A percentile compares a stretch with the other conserved stretches of the same genome.
Evolutionary conservation across 192 early-diverging fungal genomes (phyloP).

Genomic region (Mortierella claussenii): DNA sequence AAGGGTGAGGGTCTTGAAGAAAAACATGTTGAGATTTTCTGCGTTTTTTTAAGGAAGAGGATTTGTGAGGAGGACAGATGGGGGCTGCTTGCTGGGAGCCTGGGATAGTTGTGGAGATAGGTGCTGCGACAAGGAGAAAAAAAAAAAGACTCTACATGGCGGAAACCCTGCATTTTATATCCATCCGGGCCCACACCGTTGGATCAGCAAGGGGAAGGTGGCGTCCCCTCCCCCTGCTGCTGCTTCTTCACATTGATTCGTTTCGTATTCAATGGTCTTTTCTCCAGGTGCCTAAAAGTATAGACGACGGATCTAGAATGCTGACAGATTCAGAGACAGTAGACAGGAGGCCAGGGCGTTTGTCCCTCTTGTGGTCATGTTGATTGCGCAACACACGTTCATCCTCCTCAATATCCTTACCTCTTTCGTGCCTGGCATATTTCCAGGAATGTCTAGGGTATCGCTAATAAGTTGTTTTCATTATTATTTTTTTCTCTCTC

Average conservation of each 20-base stretch:
- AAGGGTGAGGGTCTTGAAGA: slow-evolving; percentile 24
- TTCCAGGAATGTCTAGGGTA: too few relatives aligned
- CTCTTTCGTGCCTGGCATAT: too few relatives aligned
- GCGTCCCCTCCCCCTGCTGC: too few relatives aligned
- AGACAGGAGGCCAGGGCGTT: too few relatives aligned
- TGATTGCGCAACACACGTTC: too few relatives aligned
- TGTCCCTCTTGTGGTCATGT: too few relatives aligned
- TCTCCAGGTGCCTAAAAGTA: neutral
- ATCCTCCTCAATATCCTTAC: too few relatives aligned
- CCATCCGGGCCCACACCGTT: neutral
- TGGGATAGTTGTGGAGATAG: neutral
- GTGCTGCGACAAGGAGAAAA: slow-evolving; percentile 32
- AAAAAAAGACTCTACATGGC: neutral
- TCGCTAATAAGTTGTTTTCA: too few relatives aligned
- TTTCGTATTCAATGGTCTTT: neutral
- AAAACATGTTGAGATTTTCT: slow-evolving; percentile 11
- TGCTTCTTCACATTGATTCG: neutral
- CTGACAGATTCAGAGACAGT: too few relatives aligned
- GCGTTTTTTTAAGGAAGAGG: neutral
- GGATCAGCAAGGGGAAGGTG: neutral
- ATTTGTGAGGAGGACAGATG: neutral
- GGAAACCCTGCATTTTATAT: slow-evolving; percentile 1
- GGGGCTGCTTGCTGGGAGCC: neutral
- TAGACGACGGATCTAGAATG: neutral
- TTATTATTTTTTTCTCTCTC: too few relatives aligned